phyloP scores from a whole-genome alignment of 345 rosid genomes.

The Clausena lansium region DNA sequence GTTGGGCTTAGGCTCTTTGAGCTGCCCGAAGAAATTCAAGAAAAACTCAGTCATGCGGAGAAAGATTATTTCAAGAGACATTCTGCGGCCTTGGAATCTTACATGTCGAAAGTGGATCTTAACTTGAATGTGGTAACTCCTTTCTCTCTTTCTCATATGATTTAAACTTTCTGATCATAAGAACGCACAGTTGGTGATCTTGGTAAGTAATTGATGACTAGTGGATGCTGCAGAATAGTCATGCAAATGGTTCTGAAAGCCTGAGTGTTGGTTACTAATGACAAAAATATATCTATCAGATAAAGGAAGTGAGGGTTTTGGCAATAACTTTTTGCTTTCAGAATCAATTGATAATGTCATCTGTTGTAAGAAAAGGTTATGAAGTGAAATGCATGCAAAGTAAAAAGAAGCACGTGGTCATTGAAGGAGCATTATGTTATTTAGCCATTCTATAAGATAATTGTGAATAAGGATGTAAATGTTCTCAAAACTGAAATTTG shows the following conservation, averaged over 20 bases:
- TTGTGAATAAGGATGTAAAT: background rate
- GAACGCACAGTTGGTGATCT: background rate
- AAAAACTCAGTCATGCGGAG: conserved; percentile 64
- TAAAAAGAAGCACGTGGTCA: background rate
- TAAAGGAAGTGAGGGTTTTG: background rate
- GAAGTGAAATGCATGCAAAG: background rate
- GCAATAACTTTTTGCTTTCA: background rate
- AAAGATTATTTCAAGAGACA: conserved; percentile 67
- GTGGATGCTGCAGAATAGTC: background rate
- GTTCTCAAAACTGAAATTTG: background rate
- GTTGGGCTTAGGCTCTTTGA: conserved; percentile 68
- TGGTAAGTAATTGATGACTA: background rate
- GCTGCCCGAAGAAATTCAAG: conserved; percentile 72
- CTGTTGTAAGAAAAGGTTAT: background rate
- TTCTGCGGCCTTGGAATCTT: conserved; percentile 60
- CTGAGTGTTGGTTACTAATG: background rate
- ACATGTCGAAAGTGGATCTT: conserved; percentile 67
- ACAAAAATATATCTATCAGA: background rate
- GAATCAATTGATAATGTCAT: background rate
- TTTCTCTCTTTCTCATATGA: conserved; percentile 6
- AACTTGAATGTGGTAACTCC: conserved; percentile 76
- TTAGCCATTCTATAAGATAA: background rate
- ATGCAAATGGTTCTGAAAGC: background rate
- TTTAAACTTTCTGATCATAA: background rate
- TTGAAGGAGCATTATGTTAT: background rate